Evolutionary conservation across 257 asterid genomes (phyloP).

Genomic region (Plectranthus barbatus): DNA sequence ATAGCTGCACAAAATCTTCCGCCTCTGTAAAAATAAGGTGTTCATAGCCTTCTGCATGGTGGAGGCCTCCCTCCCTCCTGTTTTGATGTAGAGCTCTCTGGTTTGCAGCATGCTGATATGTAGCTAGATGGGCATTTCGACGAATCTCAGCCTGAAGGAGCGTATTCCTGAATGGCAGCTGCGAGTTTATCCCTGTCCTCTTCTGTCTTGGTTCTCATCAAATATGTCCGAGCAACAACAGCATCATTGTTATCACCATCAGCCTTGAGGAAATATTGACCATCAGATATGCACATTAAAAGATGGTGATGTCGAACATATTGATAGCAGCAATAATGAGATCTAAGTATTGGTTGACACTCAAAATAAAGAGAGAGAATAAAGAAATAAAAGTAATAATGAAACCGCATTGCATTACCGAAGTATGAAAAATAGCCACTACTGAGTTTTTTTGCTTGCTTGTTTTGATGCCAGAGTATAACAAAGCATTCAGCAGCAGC

Average conservation of each 20-base stretch:
- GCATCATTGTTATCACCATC: conserved; percentile 46
- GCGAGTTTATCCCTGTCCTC: conserved; percentile 81
- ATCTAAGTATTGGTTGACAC: no score
- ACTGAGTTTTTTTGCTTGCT: conserved; percentile 66
- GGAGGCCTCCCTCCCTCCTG: conserved; percentile 18
- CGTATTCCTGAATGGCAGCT: conserved; percentile 65
- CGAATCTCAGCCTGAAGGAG: conserved; percentile 49
- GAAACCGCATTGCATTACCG: conserved; percentile 25
- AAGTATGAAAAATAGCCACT: conserved; percentile 73
- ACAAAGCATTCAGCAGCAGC: conserved; percentile 67
- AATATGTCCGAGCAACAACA: conserved; percentile 66
- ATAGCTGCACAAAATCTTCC: conserved; percentile 12
- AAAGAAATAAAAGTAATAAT: background rate
- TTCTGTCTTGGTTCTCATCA: conserved; percentile 60
- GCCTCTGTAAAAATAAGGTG: conserved; percentile 16
- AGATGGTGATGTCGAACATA: background rate
- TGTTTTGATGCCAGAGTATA: conserved; percentile 87
- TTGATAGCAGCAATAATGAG: no score
- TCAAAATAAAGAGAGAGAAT: background rate
- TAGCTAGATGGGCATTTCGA: conserved; percentile 30
- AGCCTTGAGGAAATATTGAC: conserved; percentile 26
- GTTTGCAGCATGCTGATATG: conserved; percentile 8
- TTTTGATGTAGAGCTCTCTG: background rate
- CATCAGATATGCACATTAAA: background rate
- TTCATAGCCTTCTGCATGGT: background rate